Conservation (phyloP, 2,329 filamentous ascomycete species). For the Pseudogymnoascus sp. region DNA sequence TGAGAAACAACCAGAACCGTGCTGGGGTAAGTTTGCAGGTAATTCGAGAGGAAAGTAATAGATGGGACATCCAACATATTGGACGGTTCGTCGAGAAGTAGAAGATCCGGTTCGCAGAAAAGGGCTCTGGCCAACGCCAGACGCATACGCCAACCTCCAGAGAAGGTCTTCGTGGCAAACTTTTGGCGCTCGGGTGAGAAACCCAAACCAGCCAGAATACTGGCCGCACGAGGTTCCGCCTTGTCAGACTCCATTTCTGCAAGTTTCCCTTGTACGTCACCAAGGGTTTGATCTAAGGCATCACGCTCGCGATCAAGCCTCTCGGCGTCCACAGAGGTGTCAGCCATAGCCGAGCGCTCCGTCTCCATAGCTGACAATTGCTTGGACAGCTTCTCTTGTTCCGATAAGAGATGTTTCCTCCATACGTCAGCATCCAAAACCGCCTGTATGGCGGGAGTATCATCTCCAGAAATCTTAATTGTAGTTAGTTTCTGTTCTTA, state of each 20-base stretch:
- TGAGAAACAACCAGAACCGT: slow-evolving; percentile 95
- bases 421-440: slow-evolving; percentile 97
- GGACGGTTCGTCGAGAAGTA: slow-evolving; percentile 96
- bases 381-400: slow-evolving; percentile 76
- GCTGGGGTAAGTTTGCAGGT: slow-evolving; percentile 87
- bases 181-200: slow-evolving; percentile 92
- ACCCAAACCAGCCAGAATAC: slow-evolving; percentile 90
- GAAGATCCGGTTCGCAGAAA: slow-evolving; percentile 93
- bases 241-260: slow-evolving; percentile 99
- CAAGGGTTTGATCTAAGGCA: slow-evolving; percentile 80
- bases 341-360: slow-evolving; percentile 71
- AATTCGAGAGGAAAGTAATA: slow-evolving; percentile 94
- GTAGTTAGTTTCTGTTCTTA: slow-evolving; percentile 17
- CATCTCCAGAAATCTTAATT: slow-evolving; percentile 76
- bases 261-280: slow-evolving; percentile 84
- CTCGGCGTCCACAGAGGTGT: slow-evolving; percentile 83
- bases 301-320: slow-evolving; percentile 81
- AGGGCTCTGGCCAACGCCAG: slow-evolving; percentile 87
- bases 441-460: slow-evolving; percentile 88
- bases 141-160: slow-evolving; percentile 99
- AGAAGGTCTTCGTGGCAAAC: slow-evolving; percentile 93
- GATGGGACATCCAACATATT: slow-evolving; percentile 99
- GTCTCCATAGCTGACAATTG: slow-evolving; percentile 70
- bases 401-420: slow-evolving; percentile 86
- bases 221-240: slow-evolving; percentile 88